Conservation (phyloP, 805 yeast species). For the Pichia nanzhaoensis region DNA sequence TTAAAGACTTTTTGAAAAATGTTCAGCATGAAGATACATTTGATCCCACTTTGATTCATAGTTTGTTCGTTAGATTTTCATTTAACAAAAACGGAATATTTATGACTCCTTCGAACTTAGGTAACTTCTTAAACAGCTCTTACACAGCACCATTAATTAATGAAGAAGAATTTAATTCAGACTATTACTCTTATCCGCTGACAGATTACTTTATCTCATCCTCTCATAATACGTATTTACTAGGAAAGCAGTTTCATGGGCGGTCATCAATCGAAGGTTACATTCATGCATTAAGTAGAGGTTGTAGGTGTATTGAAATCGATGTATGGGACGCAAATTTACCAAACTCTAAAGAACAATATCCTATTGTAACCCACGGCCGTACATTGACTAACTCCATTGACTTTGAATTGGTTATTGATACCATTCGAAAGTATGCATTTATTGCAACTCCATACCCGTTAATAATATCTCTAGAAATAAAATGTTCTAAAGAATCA, state of each 20-base stretch:
- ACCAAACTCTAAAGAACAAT: conserved; percentile 28
- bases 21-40: conserved; percentile 32
- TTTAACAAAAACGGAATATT: conserved; percentile 9
- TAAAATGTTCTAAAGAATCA: conserved; percentile 63
- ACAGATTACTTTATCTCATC: conserved; percentile 87
- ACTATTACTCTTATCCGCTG: conserved; percentile 54
- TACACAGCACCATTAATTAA: conserved; percentile 21
- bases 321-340: conserved; percentile 82
- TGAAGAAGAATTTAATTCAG: conserved; percentile 14
- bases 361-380: conserved; percentile 91
- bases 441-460: conserved; percentile 87
- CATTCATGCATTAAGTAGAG: conserved; percentile 77
- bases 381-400: conserved; percentile 73
- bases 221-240: conserved; percentile 87
- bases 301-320: conserved; percentile 91
- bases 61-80: conserved; percentile 35
- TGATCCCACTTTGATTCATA: conserved; percentile 19
- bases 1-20: conserved; percentile 38
- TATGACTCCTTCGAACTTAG: conserved; percentile 24
- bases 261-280: conserved; percentile 87
- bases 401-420: conserved; percentile 59
- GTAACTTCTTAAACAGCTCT: conserved; percentile 30
- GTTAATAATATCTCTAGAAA: conserved; percentile 76
- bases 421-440: conserved; percentile 74
- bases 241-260: conserved; percentile 85